These are phyloP conservation scores for Ilex aquifolium DNA, from an alignment of 257 asterid species.

Conservation along the genomic window DNA sequence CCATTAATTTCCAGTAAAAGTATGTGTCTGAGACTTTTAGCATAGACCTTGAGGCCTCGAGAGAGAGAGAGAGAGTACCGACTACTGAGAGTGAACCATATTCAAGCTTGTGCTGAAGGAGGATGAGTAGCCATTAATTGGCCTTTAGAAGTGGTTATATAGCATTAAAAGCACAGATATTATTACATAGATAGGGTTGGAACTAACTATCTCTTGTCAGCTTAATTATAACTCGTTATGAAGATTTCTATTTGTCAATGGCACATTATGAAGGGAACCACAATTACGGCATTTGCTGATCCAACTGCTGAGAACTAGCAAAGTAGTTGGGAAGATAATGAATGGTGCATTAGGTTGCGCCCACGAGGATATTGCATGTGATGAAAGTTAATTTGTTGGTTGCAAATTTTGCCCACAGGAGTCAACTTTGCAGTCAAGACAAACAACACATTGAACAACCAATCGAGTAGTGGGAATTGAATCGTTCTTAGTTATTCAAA, in stretches of 20 bases:
- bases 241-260: slow-evolving; percentile 1
- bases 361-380: slow-evolving; percentile 34
- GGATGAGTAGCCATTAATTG: slow-evolving; percentile 50
- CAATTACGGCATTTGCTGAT: too few relatives aligned
- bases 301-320: not conserved
- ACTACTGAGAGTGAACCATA: not conserved
- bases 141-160: slow-evolving; percentile 30
- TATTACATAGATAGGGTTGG: too few relatives aligned
- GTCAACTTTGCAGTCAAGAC: too few relatives aligned
- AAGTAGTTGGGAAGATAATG: slow-evolving; percentile 35
- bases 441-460: too few relatives aligned
- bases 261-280: too few relatives aligned
- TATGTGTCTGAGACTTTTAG: not conserved
- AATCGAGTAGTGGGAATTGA: too few relatives aligned
- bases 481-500: too few relatives aligned
- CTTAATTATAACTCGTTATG: slow-evolving; percentile 3
- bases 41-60: too few relatives aligned
- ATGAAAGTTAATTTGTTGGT: slow-evolving; percentile 29
- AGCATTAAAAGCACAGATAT: slow-evolving; percentile 26
- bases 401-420: slow-evolving; percentile 18
- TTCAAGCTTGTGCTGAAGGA: slow-evolving; percentile 6
- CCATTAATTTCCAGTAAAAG: slow-evolving; percentile 10
- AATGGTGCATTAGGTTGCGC: slow-evolving; percentile 27
- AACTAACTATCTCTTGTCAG: not conserved
- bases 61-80: not conserved